Evolutionary conservation across 2,329 filamentous ascomycete species (phyloP).

Genomic region (Colletotrichum orbiculare): DNA sequence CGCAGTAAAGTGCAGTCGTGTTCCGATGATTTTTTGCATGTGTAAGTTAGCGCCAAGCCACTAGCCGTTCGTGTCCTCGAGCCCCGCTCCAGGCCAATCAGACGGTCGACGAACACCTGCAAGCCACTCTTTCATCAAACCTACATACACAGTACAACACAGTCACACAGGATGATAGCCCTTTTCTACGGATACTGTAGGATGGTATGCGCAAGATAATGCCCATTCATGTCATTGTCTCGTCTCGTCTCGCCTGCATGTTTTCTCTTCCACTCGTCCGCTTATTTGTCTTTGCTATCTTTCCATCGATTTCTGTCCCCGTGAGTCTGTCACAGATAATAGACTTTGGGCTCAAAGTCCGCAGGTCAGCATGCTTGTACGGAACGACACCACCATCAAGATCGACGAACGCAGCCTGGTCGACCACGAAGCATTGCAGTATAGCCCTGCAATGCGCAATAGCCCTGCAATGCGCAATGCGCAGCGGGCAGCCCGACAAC

Average conservation of each 20-base stretch:
- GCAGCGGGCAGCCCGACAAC: slow-evolving; percentile 13
- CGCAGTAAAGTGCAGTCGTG: too few relatives aligned
- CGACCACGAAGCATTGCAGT: not conserved
- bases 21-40: too few relatives aligned
- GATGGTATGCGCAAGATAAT: not conserved
- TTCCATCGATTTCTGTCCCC: too few relatives aligned
- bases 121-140: slow-evolving; percentile 18
- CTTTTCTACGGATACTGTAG: not conserved
- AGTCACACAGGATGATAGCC: slow-evolving; percentile 19
- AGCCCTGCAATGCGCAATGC: slow-evolving; percentile 10
- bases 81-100: slow-evolving; percentile 23
- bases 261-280: too few relatives aligned
- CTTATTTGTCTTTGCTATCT: too few relatives aligned
- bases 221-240: slow-evolving; percentile 6
- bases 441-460: slow-evolving; percentile 8
- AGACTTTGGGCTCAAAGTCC: not conserved
- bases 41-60: slow-evolving; percentile 29
- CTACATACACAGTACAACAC: not conserved
- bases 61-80: slow-evolving; percentile 17
- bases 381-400: not conserved
- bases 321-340: too few relatives aligned
- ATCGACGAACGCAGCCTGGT: slow-evolving; percentile 30
- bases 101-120: slow-evolving; percentile 5
- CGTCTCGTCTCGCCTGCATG: slow-evolving; percentile 11
- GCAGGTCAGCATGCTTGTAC: not conserved